Conservation (phyloP, 225 moss, liverwort and hornwort genomes). For the Pseudisothecium myosuroides region DNA sequence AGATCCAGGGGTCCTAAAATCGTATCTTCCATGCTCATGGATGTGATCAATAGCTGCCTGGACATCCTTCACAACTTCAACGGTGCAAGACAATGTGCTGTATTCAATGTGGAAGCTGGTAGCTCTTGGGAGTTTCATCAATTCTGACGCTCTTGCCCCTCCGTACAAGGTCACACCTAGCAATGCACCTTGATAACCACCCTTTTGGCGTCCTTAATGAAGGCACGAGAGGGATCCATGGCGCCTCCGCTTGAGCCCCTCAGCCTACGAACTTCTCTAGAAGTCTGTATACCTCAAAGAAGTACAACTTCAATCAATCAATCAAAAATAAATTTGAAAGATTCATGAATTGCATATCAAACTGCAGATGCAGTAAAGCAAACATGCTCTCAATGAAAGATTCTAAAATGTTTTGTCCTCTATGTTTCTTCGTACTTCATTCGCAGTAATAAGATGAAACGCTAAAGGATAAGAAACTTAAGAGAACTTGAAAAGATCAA, state of each 20-base stretch:
- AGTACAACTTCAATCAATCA: not conserved
- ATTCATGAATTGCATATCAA: not conserved
- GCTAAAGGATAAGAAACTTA: no score
- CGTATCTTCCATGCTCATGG: conserved; percentile 80
- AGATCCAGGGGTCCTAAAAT: not conserved
- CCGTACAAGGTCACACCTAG: conserved; percentile 80
- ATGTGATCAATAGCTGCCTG: conserved; percentile 84
- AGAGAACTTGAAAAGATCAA: no score
- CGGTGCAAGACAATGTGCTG: conserved; percentile 63
- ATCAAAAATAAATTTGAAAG: not conserved
- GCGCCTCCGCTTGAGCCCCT: no score
- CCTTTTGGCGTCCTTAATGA: no score
- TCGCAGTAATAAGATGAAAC: no score
- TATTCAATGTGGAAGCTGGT: conserved; percentile 68
- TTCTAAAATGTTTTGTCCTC: not conserved
- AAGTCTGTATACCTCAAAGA: not conserved
- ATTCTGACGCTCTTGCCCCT: conserved; percentile 53
- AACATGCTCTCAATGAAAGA: not conserved
- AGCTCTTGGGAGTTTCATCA: conserved; percentile 63
- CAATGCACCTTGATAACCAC: no score
- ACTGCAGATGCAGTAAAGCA: not conserved
- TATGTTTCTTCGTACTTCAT: no score
- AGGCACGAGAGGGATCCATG: no score
- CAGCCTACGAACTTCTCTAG: no score
- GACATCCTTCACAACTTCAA: conserved; percentile 84